Conservation (phyloP, 306 rosid species). For the Prunus campanulata region DNA sequence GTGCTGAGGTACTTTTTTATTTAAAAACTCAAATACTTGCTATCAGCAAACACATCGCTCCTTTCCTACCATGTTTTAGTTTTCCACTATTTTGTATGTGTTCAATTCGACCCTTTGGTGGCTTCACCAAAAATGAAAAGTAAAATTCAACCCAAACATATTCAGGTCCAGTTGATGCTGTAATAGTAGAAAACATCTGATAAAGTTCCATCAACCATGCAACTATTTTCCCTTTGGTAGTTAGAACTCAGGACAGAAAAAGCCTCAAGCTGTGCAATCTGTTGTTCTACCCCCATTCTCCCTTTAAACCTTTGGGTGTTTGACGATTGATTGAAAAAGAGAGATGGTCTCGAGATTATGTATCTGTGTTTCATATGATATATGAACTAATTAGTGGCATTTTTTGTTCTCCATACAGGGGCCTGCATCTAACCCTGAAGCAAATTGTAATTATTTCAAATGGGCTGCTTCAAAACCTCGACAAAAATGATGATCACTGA, state of each 20-base stretch:
- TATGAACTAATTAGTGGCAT: constrained; percentile 7
- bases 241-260: background rate
- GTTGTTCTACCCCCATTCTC: background rate
- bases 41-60: background rate
- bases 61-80: background rate
- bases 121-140: no score
- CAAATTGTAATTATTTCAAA: constrained; percentile 83
- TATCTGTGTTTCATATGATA: background rate
- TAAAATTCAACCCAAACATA: no score
- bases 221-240: background rate
- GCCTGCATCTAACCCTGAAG: constrained; percentile 85
- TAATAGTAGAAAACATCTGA: background rate
- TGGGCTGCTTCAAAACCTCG: constrained; percentile 90
- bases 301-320: background rate
- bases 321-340: background rate
- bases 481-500: constrained; percentile 30
- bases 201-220: background rate
- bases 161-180: background rate
- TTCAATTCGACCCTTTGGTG: background rate
- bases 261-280: background rate
- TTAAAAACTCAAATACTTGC: background rate
- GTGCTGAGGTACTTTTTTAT: constrained; percentile 63
- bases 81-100: background rate
- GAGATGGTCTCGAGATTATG: background rate
- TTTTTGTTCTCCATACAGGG: constrained; percentile 52